Evolutionary conservation across 139 green algal species (phyloP), one percentile per base, ranked within the genome.

Genomic region (Astrephomene gubernaculifera): DNA sequence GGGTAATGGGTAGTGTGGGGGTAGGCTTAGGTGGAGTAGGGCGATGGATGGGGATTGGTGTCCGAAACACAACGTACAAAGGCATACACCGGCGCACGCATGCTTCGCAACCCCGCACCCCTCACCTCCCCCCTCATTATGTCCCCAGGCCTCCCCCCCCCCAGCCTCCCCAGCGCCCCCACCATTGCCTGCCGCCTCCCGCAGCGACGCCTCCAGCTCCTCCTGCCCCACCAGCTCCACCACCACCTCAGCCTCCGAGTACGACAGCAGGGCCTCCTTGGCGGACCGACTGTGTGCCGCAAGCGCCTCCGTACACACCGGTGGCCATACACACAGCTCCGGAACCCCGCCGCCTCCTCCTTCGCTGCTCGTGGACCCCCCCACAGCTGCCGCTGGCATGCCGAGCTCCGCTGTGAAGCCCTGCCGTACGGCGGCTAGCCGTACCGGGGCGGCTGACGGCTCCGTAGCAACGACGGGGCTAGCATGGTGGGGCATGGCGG

Each of bases 221-320:
- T 54, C 57, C 54, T 72, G 60, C 5, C 64, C 43, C 19, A 89
- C 71, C 29, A 92, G 25, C 82, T 94, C 92, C 33, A 94, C 87
- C 80, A 95, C 79, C 6, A 95, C 74, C 64, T 95, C 89, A 39
- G 39, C 87, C 24, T 78, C 44, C 5, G 17, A 12, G 65, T 86
- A 86, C 35, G 67, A 43, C 33, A 86, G 43, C 65, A 35, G 22
- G 35, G 79, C 79, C 67, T 69, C 65, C 41, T 22, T 38, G 1
- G 35, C 65, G 35, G 64, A 65, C 4, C 79, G 79, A 1, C 7
- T n/a, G 21, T 41, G 25, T 27, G 36, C 33, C 33, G 45, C 79
- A 65, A 86, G 79, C 65, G 79, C 79, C 33, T 78, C 49, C 33
- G 2, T 2, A 22, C 79, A 86, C 33, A 78, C 45, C 25, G 65